Evolutionary conservation across 176 grass and related monocot species (phyloP), one percentile per base, ranked within the genome.

Genomic region (Zoysia japonica): DNA sequence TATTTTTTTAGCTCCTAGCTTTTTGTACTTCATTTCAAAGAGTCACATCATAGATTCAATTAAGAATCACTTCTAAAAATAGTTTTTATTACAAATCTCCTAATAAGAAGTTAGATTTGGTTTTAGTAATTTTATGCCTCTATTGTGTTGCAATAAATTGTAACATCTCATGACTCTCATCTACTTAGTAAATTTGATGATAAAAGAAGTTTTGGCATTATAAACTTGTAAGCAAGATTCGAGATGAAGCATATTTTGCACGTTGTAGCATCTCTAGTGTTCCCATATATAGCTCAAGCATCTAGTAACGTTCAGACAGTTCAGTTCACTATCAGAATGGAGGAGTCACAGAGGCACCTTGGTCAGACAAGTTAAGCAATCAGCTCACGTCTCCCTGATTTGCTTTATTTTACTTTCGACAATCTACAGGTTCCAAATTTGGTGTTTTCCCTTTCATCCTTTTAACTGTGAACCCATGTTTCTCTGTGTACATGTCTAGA

Each of bases 361-460:
- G 67, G 72, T 68, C 61, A 79, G 53, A 6, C 36, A 73, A 9
- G 47, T 15, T n/a, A 56, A 88, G 86, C 69, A 79, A 79, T 47
- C 54, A 51, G 12, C 41, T 59, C 4, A 65, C 77, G 48, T 65
- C 77, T 65, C 19, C 2, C 63, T 80, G 47, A 84, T 67, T 74
- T 63, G 55, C 53, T 69, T 83, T 79, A 44, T 56, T 9, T 59
- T 67, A 62, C 7, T 19, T 68, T 47, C 14, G 47, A 59, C 69
- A 46, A 68, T 78, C 16, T 49, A 68, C 68, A 73, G 12, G 79
- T 77, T 82, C 72, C 72, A 67, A 9, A 73, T 61, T 59, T 20
- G 73, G 76, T 77, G 42, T 3, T 19, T 61, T 37, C 51, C 70
- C 47, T 13, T 78, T 38, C 9, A 3, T 38, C 13, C 13, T 62